Percentiles rank a stretch among this genome's conserved stretches.
These are phyloP conservation scores for Brassica incana DNA, from an alignment of 345 rosid genomes.

Conservation along the genomic window DNA sequence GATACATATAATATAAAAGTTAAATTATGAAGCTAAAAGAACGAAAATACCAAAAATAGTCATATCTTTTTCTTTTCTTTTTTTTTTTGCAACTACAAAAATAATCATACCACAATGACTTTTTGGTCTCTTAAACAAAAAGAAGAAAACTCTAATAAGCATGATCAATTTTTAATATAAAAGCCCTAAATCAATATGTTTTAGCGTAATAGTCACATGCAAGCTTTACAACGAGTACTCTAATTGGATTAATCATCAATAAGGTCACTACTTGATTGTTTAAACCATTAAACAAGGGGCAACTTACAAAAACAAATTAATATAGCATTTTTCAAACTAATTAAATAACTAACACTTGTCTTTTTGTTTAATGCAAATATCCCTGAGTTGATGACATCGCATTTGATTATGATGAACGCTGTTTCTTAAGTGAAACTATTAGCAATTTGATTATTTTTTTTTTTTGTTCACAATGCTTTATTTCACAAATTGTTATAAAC, in stretches of 20 bases:
- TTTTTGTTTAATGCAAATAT: neutral
- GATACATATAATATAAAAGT: too few relatives aligned
- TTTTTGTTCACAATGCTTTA: neutral
- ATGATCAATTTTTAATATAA: too few relatives aligned
- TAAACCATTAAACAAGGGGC: neutral
- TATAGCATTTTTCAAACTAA: neutral
- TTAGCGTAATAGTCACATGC: neutral
- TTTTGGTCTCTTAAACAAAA: too few relatives aligned
- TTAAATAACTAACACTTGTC: neutral
- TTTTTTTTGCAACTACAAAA: too few relatives aligned
- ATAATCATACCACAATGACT: too few relatives aligned
- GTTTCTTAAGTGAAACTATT: neutral
- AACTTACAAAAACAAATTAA: neutral
- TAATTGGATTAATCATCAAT: neutral
- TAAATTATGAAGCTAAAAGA: too few relatives aligned
- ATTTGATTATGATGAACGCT: neutral
- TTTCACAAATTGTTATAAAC: neutral
- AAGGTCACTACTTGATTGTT: neutral
- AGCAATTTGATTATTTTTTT: neutral
- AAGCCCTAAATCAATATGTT: neutral
- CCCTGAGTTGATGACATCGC: neutral
- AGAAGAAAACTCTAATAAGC: too few relatives aligned
- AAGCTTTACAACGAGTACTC: neutral
- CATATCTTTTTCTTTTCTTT: too few relatives aligned
- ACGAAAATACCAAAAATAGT: too few relatives aligned